phyloP scores from a whole-genome alignment of 352 stramenopile genomes.

The Plasmopara halstedii region DNA sequence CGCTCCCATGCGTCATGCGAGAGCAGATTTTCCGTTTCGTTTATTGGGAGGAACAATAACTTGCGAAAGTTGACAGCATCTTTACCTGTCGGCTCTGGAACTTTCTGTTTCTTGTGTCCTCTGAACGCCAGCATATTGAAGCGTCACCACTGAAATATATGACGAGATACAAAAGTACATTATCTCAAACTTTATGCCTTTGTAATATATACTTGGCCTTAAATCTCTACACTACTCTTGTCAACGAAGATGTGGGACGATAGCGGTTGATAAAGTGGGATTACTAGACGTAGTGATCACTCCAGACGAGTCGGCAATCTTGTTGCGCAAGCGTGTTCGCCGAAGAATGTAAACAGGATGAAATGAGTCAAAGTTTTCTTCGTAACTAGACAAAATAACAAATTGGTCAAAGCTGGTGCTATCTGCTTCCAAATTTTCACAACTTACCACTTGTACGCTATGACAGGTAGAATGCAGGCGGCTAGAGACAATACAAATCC shows the following conservation, averaged over 20 bases:
- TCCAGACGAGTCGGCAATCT: constrained; percentile 54
- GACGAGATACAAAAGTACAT: no score
- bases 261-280: constrained; percentile 7
- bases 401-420: neutral
- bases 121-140: constrained; percentile 49
- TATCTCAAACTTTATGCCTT: no score
- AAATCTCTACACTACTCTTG: neutral
- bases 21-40: constrained; percentile 64
- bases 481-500: constrained; percentile 36
- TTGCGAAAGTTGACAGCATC: constrained; percentile 78
- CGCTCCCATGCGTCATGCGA: constrained; percentile 58
- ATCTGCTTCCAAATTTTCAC: neutral
- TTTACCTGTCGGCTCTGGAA: constrained; percentile 58
- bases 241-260: constrained; percentile 11
- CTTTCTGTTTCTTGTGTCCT: constrained; percentile 50
- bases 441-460: constrained; percentile 73
- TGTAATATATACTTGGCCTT: no score
- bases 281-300: constrained; percentile 11
- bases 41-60: constrained; percentile 60
- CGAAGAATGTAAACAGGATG: constrained; percentile 73
- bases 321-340: constrained; percentile 61
- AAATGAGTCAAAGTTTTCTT: constrained; percentile 65
- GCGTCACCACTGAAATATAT: constrained; percentile 13
- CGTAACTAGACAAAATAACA: constrained; percentile 27
- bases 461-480: constrained; percentile 44